A percentile compares a stretch with the other conserved stretches of the same genome.
These are phyloP conservation scores for Saccharomycopsis phalli DNA, from an alignment of 1,139 yeast species.

Conservation along the genomic window DNA sequence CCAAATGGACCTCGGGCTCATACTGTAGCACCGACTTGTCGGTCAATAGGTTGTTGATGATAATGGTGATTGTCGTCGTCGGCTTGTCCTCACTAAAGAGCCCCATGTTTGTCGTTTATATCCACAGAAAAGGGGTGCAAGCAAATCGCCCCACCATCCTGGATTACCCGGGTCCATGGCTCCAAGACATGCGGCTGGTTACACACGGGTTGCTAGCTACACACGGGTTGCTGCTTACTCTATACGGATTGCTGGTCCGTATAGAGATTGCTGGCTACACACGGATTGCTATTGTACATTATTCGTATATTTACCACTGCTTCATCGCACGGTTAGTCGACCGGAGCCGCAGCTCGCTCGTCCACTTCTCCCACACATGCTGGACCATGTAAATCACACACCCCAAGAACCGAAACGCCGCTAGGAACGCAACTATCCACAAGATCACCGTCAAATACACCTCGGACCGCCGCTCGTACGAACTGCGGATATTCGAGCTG, in stretches of 20 bases:
- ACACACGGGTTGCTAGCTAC: background rate
- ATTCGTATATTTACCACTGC: background rate
- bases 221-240: background rate
- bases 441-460: slow-evolving; percentile 62
- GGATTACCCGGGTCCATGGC: background rate
- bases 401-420: slow-evolving; percentile 65
- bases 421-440: slow-evolving; percentile 78
- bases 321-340: background rate
- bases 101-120: slow-evolving; percentile 31
- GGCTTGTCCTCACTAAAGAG: slow-evolving; percentile 41
- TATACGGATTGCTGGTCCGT: background rate
- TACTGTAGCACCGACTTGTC: slow-evolving; percentile 31
- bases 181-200: background rate
- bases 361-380: slow-evolving; percentile 11
- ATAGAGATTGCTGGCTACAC: background rate
- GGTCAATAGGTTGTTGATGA: slow-evolving; percentile 36
- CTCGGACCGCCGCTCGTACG: slow-evolving; percentile 33
- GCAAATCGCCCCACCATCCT: background rate
- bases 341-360: background rate
- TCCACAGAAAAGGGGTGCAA: background rate
- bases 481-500: slow-evolving; percentile 25
- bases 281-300: background rate
- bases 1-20: slow-evolving; percentile 35
- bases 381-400: slow-evolving; percentile 48
- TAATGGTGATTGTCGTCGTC: slow-evolving; percentile 47